Evolutionary conservation across 1,284 basidiomycete genomes (phyloP).

Genomic region (Ustilago sp.): DNA sequence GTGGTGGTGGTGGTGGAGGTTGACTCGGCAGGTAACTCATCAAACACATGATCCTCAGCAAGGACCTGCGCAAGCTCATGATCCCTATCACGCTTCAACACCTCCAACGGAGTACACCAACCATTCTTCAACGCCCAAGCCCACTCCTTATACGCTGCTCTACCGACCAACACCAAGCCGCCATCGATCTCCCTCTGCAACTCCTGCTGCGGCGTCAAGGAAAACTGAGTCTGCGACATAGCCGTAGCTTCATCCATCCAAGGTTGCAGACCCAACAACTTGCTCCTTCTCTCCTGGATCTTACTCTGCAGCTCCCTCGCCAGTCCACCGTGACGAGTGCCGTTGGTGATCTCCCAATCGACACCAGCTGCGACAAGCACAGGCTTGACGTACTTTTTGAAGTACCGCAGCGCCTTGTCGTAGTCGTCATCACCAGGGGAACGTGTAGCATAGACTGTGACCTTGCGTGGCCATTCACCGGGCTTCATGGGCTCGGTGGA

Average conservation of each 20-base stretch:
- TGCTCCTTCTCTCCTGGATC: slow-evolving; percentile 76
- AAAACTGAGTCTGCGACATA: slow-evolving; percentile 74
- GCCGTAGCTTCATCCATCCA: slow-evolving; percentile 59
- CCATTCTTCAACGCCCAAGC: slow-evolving; percentile 86
- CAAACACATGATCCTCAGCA: slow-evolving; percentile 81
- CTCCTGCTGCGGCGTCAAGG: slow-evolving; percentile 74
- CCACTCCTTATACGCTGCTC: slow-evolving; percentile 93
- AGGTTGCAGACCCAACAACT: slow-evolving; percentile 65
- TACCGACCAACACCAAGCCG: slow-evolving; percentile 86
- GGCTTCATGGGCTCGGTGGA: slow-evolving; percentile 78
- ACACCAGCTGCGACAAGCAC: slow-evolving; percentile 92
- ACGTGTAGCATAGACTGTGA: slow-evolving; percentile 86
- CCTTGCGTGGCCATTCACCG: slow-evolving; percentile 80
- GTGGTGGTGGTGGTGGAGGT: slow-evolving; percentile 5
- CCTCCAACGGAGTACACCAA: slow-evolving; percentile 77
- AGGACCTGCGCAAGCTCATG: slow-evolving; percentile 79
- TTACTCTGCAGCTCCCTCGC: slow-evolving; percentile 80
- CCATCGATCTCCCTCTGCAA: slow-evolving; percentile 80
- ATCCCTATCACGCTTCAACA: slow-evolving; percentile 76
- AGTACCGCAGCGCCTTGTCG: slow-evolving; percentile 84
- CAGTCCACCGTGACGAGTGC: slow-evolving; percentile 86
- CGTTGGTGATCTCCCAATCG: slow-evolving; percentile 86
- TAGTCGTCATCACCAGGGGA: slow-evolving; percentile 96
- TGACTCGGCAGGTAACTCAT: slow-evolving; percentile 73
- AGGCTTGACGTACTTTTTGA: slow-evolving; percentile 97